Evolutionary conservation across 2,329 filamentous ascomycete species (phyloP), one percentile per base, ranked within the genome.

Genomic region (Paecilomyces fulvus): DNA sequence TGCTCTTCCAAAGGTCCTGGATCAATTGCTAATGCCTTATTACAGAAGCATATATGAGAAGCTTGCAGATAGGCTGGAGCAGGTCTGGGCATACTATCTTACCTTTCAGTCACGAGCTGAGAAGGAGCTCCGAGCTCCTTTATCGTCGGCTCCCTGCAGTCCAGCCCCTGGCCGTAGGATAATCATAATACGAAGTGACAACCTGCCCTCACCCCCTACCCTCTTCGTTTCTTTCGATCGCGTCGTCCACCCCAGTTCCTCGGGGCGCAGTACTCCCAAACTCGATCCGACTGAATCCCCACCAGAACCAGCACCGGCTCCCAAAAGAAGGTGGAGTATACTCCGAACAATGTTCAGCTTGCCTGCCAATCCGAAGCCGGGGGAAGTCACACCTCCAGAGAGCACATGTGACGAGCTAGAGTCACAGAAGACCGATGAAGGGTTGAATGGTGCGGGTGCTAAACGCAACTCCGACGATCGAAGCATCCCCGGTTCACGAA

Each of bases 151-250:
- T 5, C 89, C 92, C n/a, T 91, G 87, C 65, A 86, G 87, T 57
- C 92, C 92, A 5, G 90, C 90, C 2, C 90, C 92, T 1, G 88
- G 89, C 51, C 89, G 92, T 65, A 83, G 89, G 59, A 89, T 96
- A 59, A 83, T 95, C 72, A 96, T 96, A 64, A 88, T 96, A 61
- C 86, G 90, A 56, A 92, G 89, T 60, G 91, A 96, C 69, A 83
- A 80, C 60, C 78, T 80, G 56, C 75, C 79, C 31, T 76, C 79
- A 52, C 72, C 74, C 52, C 74, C 65, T 37, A 67, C 78, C 55
- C 74, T 83, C 14, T 85, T 86, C 62, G 75, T 86, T 50, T 83
- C 83, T 0, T 86, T 87, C 61, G 84, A 87, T 60, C 82, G 82
- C n/a, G 76, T 85, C 30, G 71, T 82, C 23, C 70, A 77, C 54